A percentile compares a stretch with the other conserved stretches of the same genome.
These are phyloP conservation scores for Monosporascus sp. DNA, from an alignment of 2,329 filamentous ascomycete genomes.

Conservation along the genomic window DNA sequence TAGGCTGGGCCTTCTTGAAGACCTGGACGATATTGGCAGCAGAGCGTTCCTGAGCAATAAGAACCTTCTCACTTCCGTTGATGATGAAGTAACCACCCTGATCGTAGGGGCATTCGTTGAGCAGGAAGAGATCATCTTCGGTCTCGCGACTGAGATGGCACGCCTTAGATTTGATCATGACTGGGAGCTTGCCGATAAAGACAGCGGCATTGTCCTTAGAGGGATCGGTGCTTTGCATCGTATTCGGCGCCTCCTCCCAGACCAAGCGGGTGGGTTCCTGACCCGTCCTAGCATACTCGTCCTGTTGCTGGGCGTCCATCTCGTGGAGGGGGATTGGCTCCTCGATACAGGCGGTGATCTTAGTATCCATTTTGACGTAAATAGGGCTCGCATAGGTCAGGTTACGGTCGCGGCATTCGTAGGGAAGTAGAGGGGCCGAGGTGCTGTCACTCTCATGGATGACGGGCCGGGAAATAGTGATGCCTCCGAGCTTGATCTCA, in stretches of 20 bases:
- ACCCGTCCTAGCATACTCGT: conserved; percentile 49
- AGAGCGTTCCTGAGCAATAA: conserved; percentile 96
- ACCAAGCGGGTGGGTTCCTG: conserved; percentile 53
- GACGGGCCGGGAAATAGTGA: conserved; percentile 83
- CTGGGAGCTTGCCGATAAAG: conserved; percentile 91
- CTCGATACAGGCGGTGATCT: conserved; percentile 78
- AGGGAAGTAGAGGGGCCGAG: conserved; percentile 79
- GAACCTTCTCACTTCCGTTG: conserved; percentile 96
- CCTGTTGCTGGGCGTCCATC: conserved; percentile 60
- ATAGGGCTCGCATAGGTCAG: conserved; percentile 91
- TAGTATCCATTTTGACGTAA: conserved; percentile 83
- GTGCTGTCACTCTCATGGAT: conserved; percentile 91
- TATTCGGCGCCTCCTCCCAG: conserved; percentile 57
- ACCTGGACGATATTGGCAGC: conserved; percentile 98
- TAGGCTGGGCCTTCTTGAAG: conserved; percentile 95
- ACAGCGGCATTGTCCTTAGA: conserved; percentile 63
- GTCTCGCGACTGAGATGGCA: conserved; percentile 81
- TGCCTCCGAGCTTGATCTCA: conserved; percentile 88
- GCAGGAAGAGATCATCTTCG: conserved; percentile 80
- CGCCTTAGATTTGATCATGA: conserved; percentile 97
- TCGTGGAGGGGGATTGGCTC: conserved; percentile 61
- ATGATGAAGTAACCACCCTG: conserved; percentile 99
- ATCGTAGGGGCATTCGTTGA: conserved; percentile 97
- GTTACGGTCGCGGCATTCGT: conserved; percentile 93
- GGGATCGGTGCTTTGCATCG: conserved; percentile 45